Evolutionary conservation across 805 yeast genomes (phyloP).

Genomic region (Starmerella cellae): DNA sequence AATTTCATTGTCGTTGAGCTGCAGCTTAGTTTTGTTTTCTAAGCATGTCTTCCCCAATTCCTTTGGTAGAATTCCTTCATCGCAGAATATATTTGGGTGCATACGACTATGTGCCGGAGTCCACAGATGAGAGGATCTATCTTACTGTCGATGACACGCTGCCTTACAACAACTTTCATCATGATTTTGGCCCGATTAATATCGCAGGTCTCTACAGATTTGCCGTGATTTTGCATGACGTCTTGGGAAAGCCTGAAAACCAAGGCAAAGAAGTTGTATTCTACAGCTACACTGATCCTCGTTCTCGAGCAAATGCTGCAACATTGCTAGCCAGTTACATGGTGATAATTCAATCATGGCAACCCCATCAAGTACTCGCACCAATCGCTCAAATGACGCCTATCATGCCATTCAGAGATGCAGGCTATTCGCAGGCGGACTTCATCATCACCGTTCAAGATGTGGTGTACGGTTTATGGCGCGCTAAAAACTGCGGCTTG

Average conservation of each 20-base stretch:
- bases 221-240: slow-evolving; percentile 87
- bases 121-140: slow-evolving; percentile 61
- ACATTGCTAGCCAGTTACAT: slow-evolving; percentile 87
- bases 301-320: slow-evolving; percentile 84
- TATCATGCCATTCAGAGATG: slow-evolving; percentile 88
- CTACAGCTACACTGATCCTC: slow-evolving; percentile 70
- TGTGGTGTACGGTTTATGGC: slow-evolving; percentile 91
- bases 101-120: slow-evolving; percentile 63
- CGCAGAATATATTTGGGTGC: slow-evolving; percentile 70
- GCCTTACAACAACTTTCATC: slow-evolving; percentile 87
- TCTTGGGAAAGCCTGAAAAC: slow-evolving; percentile 71
- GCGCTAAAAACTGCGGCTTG: slow-evolving; percentile 87
- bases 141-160: slow-evolving; percentile 87
- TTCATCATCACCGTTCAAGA: slow-evolving; percentile 89
- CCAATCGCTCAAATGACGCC: slow-evolving; percentile 87
- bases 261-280: slow-evolving; percentile 82
- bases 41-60: not conserved
- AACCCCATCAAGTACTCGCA: slow-evolving; percentile 93
- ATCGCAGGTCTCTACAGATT: slow-evolving; percentile 87
- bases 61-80: slow-evolving; percentile 28
- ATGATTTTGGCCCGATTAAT: slow-evolving; percentile 93
- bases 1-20: no score
- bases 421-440: slow-evolving; percentile 93
- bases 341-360: slow-evolving; percentile 92
- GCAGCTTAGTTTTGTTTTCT: no score